A percentile compares a stretch with the other conserved stretches of the same genome.
Conservation (phyloP, 805 yeast species). For the Alloascoidea hylecoeti region DNA sequence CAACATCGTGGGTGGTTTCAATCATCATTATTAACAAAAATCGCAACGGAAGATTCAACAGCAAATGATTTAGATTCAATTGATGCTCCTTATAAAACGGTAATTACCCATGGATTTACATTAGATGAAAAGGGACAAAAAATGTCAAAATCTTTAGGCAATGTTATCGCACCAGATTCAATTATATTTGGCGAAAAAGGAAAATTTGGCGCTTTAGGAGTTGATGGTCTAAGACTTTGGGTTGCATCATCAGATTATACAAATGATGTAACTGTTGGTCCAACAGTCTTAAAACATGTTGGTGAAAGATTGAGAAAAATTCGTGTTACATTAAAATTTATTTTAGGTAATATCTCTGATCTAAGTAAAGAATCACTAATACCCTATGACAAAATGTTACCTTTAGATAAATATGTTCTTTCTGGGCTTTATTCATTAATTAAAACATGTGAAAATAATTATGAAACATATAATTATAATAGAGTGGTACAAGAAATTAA, state of each 20-base stretch:
- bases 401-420: constrained; percentile 53
- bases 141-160: constrained; percentile 92
- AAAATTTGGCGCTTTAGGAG: constrained; percentile 50
- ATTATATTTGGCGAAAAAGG: constrained; percentile 41
- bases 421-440: constrained; percentile 37
- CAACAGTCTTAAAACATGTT: constrained; percentile 58
- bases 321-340: constrained; percentile 64
- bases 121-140: constrained; percentile 76
- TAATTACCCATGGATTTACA: constrained; percentile 90
- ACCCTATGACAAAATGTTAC: constrained; percentile 15
- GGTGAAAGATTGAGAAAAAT: constrained; percentile 72
- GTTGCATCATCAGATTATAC: constrained; percentile 83
- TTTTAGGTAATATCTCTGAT: constrained; percentile 62
- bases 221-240: constrained; percentile 86
- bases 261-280: constrained; percentile 63
- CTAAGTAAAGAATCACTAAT: constrained; percentile 15
- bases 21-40: constrained; percentile 72
- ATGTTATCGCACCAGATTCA: constrained; percentile 55
- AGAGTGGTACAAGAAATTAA: constrained; percentile 54
- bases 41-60: constrained; percentile 27
- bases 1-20: constrained; percentile 99
- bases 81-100: constrained; percentile 52
- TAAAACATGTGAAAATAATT: constrained; percentile 25
- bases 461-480: constrained; percentile 48
- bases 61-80: constrained; percentile 18